Conservation (phyloP, 1,284 basidiomycete species). For the Grifola frondosa region DNA sequence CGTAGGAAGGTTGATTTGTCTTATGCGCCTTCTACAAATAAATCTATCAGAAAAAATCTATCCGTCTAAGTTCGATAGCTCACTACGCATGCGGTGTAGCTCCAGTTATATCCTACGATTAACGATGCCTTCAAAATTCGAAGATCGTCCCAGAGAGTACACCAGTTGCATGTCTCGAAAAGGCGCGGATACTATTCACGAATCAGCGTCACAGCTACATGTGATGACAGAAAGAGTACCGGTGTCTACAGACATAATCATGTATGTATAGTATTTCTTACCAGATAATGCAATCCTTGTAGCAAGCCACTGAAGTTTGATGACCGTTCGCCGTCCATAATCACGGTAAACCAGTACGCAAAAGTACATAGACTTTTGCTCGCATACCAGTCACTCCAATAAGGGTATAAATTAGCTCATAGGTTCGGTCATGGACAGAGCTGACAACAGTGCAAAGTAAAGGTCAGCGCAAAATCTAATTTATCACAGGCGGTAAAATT, state of each 20-base stretch:
- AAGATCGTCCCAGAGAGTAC: constrained; percentile 48
- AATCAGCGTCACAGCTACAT: neutral
- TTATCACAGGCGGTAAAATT: neutral
- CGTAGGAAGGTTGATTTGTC: too few relatives aligned
- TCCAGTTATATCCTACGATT: constrained; percentile 43
- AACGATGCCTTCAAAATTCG: constrained; percentile 36
- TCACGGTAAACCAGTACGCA: neutral
- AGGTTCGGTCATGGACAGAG: constrained; percentile 57
- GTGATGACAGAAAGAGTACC: constrained; percentile 28
- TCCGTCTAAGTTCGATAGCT: too few relatives aligned
- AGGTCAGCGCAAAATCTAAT: neutral
- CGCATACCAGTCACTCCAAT: constrained; percentile 45
- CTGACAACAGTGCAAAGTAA: constrained; percentile 43
- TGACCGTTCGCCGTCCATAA: constrained; percentile 51
- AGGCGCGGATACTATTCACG: constrained; percentile 41
- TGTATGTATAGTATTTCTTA: constrained; percentile 37
- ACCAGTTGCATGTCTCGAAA: constrained; percentile 51
- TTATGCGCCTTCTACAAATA: too few relatives aligned
- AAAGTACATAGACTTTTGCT: constrained; percentile 4
- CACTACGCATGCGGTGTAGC: constrained; percentile 40
- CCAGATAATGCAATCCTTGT: constrained; percentile 44
- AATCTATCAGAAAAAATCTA: too few relatives aligned
- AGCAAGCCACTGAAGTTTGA: constrained; percentile 48
- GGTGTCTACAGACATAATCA: constrained; percentile 47
- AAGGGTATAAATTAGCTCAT: constrained; percentile 55